Evolutionary conservation across 345 rosid species (phyloP), one percentile per base, ranked within the genome.

Genomic region (Raphanus raphanistrum): DNA sequence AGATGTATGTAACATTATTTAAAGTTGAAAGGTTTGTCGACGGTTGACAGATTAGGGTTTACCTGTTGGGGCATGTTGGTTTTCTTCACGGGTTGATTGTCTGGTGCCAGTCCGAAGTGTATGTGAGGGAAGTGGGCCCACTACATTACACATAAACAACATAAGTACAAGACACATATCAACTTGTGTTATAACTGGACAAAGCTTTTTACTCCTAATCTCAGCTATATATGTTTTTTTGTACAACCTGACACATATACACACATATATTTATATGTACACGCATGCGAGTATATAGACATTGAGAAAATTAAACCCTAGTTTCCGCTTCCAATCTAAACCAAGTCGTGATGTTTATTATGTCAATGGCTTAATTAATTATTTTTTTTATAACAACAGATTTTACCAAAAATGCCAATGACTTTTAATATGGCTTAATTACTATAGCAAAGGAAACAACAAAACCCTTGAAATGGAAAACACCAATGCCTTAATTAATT

Each of bases 111-210:
- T 68, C 99, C 98, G 85, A 90, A 93, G 78, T 93, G 99, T 77
- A 91, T 96, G 86, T 90, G 93, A 1, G 99, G 99, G 77, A 93
- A 93, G 68, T 96, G 99, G 86, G 99, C 99, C 98, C 98, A 96
- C 99, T 96, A 81, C 25, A 74, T 66, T 32, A 38, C 67, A 64
- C 66, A 45, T 16, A 63, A 73, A 74, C 72, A 71, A 68, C 70
- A 68, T 77, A 58, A 57, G 74, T 72, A 76, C 84, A 81, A 76
- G 29, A 81, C 72, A 71, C 74, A 61, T 71, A 61, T 81, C 80
- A 81, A 81, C 84, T 81, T 81, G 83, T 75, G 48, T 71, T 75
- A 71, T 63, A 45, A 65, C 66, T 80, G 76, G 83, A 75, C 83
- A 75, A 80, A 75, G 16, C n/a, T 64, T 55, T 75, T 43, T 55